These are phyloP conservation scores for Larix sibirica DNA, from an alignment of 83 land plant species.

Conservation along the genomic window DNA sequence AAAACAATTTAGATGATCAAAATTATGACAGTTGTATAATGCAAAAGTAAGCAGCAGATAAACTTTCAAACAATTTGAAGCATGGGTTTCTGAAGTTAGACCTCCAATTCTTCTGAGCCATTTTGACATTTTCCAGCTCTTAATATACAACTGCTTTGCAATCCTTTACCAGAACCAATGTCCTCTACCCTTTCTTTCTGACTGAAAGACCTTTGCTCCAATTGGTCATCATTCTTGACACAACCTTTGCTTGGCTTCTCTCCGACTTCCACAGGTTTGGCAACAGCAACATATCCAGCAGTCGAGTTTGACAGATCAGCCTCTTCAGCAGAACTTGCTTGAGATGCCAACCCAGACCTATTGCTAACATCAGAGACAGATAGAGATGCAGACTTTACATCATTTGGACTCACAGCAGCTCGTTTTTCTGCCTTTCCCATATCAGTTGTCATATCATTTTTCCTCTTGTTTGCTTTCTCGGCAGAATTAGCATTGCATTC, in stretches of 20 bases:
- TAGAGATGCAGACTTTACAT: neutral
- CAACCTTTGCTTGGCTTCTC: neutral
- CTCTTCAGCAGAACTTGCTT: neutral
- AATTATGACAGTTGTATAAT: neutral
- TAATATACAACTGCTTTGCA: neutral
- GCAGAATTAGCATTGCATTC: slow-evolving; percentile 16
- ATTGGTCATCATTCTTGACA: neutral
- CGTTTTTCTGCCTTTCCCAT: slow-evolving; percentile 12
- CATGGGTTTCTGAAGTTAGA: slow-evolving; percentile 8
- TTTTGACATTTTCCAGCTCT: slow-evolving; percentile 18
- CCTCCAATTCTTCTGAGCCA: slow-evolving; percentile 25
- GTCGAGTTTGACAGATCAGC: neutral
- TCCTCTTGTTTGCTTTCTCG: slow-evolving; percentile 14
- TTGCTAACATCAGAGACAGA: slow-evolving; percentile 10
- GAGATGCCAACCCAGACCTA: neutral
- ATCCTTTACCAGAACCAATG: neutral
- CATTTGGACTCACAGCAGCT: slow-evolving; percentile 13
- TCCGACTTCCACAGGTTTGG: neutral
- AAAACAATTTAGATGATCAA: neutral
- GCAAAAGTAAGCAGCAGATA: neutral
- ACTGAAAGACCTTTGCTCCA: neutral
- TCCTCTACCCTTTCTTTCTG: slow-evolving; percentile 12
- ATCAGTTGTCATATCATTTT: slow-evolving; percentile 1
- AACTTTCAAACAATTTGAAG: neutral
- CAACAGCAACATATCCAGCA: neutral